Conservation (phyloP, 139 green algal genomes). For the Chlamydomonas applanata region DNA sequence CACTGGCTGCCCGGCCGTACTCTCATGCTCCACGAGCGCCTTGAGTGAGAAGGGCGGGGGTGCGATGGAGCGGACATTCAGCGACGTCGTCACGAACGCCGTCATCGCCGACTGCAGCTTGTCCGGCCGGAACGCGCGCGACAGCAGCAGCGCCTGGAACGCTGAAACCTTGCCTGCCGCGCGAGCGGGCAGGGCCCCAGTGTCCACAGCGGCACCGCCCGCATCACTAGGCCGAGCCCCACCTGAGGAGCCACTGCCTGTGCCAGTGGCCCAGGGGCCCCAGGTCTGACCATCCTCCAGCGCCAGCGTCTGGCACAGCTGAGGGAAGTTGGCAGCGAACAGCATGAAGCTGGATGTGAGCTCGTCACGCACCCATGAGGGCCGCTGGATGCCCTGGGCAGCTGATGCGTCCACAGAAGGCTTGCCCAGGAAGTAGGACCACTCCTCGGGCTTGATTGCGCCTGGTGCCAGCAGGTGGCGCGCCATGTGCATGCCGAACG, state of each 20-base stretch:
- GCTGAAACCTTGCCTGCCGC: conserved; percentile 21
- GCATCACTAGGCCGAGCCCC: too few relatives aligned
- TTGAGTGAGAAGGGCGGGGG: conserved; percentile 47
- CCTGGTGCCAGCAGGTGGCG: conserved; percentile 36
- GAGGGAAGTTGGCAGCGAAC: conserved; percentile 48
- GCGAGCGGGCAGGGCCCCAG: conserved; percentile 1
- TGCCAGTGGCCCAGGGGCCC: conserved; percentile 48
- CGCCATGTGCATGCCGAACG: conserved; percentile 71
- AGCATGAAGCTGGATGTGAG: conserved; percentile 23
- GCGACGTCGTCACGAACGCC: conserved; percentile 42
- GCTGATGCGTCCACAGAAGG: conserved; percentile 20
- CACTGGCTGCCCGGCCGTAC: conserved; percentile 48
- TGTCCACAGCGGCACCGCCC: too few relatives aligned
- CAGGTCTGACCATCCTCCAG: conserved; percentile 49
- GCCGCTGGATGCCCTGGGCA: conserved; percentile 4
- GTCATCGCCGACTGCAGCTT: conserved; percentile 55
- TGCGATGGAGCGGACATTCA: conserved; percentile 45
- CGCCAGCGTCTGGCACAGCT: conserved; percentile 31
- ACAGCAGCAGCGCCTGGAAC: conserved; percentile 62
- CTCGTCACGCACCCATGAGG: conserved; percentile 54
- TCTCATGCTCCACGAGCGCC: conserved; percentile 29
- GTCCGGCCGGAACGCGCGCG: conserved; percentile 60
- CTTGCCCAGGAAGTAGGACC: conserved; percentile 60
- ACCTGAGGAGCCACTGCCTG: background rate
- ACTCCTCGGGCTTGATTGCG: conserved; percentile 50